Evolutionary conservation across 2,329 filamentous ascomycete species (phyloP).

Genomic region (Exophiala spinifera): DNA sequence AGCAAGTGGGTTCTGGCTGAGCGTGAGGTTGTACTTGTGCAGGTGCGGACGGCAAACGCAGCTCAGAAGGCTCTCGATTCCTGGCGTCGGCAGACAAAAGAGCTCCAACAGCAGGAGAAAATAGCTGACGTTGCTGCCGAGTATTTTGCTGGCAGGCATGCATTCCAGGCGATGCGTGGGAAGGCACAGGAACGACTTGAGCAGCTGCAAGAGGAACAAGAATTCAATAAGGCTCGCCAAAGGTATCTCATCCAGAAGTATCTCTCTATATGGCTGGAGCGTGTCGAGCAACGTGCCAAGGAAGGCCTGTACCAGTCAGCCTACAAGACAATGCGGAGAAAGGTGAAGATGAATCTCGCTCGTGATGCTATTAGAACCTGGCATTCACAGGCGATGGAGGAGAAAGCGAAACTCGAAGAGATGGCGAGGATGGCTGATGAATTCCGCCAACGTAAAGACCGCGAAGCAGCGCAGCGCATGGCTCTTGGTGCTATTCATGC

Average conservation of each 20-base stretch:
- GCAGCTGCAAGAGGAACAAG: slow-evolving; percentile 6
- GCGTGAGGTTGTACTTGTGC: slow-evolving; percentile 18
- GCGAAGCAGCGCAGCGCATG: slow-evolving; percentile 9
- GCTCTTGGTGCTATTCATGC: slow-evolving; percentile 16
- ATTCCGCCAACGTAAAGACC: slow-evolving; percentile 15
- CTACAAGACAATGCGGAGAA: slow-evolving; percentile 22
- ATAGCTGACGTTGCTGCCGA: slow-evolving; percentile 20
- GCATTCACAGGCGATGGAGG: slow-evolving; percentile 9
- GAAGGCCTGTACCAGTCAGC: slow-evolving; percentile 18
- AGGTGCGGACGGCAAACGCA: slow-evolving; percentile 11
- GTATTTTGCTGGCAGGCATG: slow-evolving; percentile 21
- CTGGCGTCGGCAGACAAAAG: slow-evolving; percentile 13
- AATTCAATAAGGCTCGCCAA: slow-evolving; percentile 3
- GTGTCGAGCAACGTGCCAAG: slow-evolving; percentile 9
- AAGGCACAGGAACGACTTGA: slow-evolving; percentile 5
- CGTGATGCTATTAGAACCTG: slow-evolving; percentile 16
- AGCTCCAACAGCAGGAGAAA: slow-evolving; percentile 10
- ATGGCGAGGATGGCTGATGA: slow-evolving; percentile 15
- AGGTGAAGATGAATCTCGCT: slow-evolving; percentile 22
- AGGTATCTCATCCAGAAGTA: slow-evolving; percentile 13
- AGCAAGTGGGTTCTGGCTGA: slow-evolving; percentile 17
- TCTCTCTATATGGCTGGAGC: slow-evolving; percentile 13
- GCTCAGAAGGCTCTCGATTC: slow-evolving; percentile 7
- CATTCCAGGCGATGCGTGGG: slow-evolving; percentile 11
- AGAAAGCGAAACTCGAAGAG: slow-evolving; percentile 2